A percentile compares a stretch with the other conserved stretches of the same genome.
Conservation (phyloP, 2,329 filamentous ascomycete genomes). For the Davidsoniella australis region DNA sequence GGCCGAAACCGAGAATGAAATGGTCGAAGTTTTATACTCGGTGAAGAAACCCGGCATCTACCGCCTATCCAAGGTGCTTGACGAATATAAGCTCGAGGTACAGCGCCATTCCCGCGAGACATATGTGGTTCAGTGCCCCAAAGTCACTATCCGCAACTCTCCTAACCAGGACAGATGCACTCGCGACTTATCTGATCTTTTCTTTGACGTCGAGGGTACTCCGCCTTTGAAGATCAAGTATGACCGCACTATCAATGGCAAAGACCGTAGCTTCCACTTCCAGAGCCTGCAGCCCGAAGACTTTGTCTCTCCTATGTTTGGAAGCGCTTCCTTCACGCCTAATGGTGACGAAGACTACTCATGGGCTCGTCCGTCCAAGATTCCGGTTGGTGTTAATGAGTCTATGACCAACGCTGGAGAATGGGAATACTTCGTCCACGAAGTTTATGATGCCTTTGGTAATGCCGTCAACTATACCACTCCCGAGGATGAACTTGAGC, state of each 20-base stretch:
- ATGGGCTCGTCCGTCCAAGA: conserved; percentile 62
- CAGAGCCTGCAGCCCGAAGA: conserved; percentile 88
- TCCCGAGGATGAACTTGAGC: conserved; percentile 50
- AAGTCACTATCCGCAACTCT: conserved; percentile 51
- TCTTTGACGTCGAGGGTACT: conserved; percentile 70
- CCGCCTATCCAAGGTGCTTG: conserved; percentile 65
- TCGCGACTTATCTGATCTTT: conserved; percentile 73
- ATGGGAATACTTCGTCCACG: conserved; percentile 83
- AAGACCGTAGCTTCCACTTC: conserved; percentile 71
- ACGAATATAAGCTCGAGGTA: conserved; percentile 87
- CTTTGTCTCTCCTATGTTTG: conserved; percentile 59
- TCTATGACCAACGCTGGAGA: conserved; percentile 62
- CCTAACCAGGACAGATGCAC: conserved; percentile 55
- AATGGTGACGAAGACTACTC: conserved; percentile 43
- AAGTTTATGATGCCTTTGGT: conserved; percentile 79
- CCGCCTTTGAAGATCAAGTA: conserved; percentile 88
- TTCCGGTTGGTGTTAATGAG: conserved; percentile 77
- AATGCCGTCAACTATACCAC: conserved; percentile 64
- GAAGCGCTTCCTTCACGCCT: conserved; percentile 40
- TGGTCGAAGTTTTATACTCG: conserved; percentile 52
- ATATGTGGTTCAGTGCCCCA: conserved; percentile 73
- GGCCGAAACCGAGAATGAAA: conserved; percentile 40
- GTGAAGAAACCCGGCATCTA: conserved; percentile 84
- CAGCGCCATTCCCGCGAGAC: conserved; percentile 60
- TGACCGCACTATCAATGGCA: conserved; percentile 69